These are phyloP conservation scores for Lepidopterella palustris DNA, from an alignment of 495 filamentous ascomycete species.

Conservation along the genomic window DNA sequence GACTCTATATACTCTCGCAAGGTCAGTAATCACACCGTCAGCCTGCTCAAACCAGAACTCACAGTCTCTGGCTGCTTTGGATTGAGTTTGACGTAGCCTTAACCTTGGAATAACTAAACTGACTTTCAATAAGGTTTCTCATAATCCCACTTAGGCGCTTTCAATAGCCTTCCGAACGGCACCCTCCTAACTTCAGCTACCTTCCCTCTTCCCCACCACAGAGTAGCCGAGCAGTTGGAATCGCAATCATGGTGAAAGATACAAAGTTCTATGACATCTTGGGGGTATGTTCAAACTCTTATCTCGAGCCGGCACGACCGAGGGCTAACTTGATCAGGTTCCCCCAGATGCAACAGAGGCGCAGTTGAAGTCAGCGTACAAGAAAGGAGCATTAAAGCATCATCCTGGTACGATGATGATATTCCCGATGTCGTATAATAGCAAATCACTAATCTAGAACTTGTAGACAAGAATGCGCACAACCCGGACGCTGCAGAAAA, in stretches of 20 bases:
- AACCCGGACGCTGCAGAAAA: conserved; percentile 92
- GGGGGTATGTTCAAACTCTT: conserved; percentile 57
- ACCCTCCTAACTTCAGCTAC: not conserved
- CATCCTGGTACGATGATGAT: conserved; percentile 82
- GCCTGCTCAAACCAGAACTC: not conserved
- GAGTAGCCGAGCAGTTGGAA: not conserved
- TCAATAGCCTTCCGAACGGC: no score
- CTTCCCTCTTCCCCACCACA: not conserved
- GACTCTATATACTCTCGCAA: not conserved
- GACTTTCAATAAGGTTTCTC: no score
- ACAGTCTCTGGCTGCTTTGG: no score
- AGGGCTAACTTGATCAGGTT: conserved; percentile 51
- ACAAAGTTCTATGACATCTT: conserved; percentile 80
- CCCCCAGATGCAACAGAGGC: conserved; percentile 62
- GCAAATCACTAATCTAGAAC: not conserved
- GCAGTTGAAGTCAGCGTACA: conserved; percentile 86
- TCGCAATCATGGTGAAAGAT: conserved; percentile 72
- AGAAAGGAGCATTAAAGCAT: conserved; percentile 79
- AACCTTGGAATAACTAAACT: no score
- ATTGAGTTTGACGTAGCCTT: no score
- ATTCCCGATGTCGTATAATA: not conserved
- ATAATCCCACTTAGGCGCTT: no score
- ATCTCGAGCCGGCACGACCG: not conserved
- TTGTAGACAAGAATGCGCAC: conserved; percentile 86
- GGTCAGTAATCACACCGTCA: not conserved